Conservation (phyloP, 768 basidiomycete genomes). For the Mycena amicta region DNA sequence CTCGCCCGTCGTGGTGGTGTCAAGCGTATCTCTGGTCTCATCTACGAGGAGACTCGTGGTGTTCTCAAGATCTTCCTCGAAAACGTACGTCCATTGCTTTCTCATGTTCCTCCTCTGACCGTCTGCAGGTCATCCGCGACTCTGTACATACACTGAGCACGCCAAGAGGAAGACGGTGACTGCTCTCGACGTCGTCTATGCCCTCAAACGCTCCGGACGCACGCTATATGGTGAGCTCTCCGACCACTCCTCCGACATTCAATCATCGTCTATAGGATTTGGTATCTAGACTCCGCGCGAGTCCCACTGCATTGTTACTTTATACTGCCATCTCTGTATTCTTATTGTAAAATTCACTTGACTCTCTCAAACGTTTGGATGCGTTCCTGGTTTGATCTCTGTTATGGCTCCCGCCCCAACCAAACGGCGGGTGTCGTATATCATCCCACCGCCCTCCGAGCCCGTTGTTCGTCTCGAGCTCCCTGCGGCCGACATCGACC, state of each 20-base stretch:
- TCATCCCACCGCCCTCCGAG: constrained; percentile 73
- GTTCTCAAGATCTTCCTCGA: constrained; percentile 94
- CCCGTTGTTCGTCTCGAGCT: constrained; percentile 68
- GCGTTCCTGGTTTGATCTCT: too few species aligned
- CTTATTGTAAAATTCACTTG: background rate
- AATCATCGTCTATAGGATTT: too few species aligned
- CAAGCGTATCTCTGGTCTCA: constrained; percentile 91
- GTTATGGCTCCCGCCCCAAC: constrained; percentile 44
- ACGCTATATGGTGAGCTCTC: constrained; percentile 93
- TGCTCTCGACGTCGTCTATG: constrained; percentile 91
- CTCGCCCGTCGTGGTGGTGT: constrained; percentile 97
- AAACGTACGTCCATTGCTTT: constrained; percentile 54
- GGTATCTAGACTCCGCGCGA: too few species aligned
- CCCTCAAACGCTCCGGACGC: constrained; percentile 82
- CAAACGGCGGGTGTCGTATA: constrained; percentile 81
- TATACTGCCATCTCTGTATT: too few species aligned
- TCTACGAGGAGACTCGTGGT: constrained; percentile 96
- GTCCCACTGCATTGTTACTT: too few species aligned
- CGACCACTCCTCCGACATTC: too few species aligned
- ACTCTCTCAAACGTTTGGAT: too few species aligned
- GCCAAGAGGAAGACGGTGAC: constrained; percentile 96
- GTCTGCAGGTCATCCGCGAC: constrained; percentile 81
- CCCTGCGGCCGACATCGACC: constrained; percentile 63
- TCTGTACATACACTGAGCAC: constrained; percentile 98
- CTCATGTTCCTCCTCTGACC: background rate